Conservation (phyloP, 2,329 filamentous ascomycete species). For the Sclerotinia subarctica region DNA sequence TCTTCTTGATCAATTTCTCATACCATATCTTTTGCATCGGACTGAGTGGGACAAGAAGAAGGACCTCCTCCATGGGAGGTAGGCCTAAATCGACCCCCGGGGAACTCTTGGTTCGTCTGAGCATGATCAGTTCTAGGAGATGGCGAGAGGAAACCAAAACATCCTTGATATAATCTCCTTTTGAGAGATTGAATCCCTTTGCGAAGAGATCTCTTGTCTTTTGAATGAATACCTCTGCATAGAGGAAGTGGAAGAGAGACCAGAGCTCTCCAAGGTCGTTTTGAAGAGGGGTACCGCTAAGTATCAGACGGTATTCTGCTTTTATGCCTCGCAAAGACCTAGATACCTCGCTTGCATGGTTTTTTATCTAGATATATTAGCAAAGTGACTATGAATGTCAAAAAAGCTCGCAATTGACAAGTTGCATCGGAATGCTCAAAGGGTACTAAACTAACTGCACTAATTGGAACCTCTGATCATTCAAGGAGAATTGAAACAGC, state of each 20-base stretch:
- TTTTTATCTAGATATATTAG: constrained; percentile 38
- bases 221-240: constrained; percentile 53
- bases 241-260: constrained; percentile 56
- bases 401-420: background rate
- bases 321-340: constrained; percentile 38
- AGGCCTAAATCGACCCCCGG: constrained; percentile 52
- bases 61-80: constrained; percentile 54
- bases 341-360: constrained; percentile 40
- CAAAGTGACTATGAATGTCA: background rate
- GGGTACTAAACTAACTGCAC: background rate
- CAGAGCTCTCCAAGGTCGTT: constrained; percentile 58
- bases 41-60: constrained; percentile 56
- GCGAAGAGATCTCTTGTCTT: constrained; percentile 51
- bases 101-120: constrained; percentile 55
- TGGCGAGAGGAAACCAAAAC: constrained; percentile 52
- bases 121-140: constrained; percentile 56
- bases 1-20: constrained; percentile 52
- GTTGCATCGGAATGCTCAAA: background rate
- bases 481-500: background rate
- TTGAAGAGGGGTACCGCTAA: constrained; percentile 52
- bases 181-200: constrained; percentile 53
- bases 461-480: background rate
- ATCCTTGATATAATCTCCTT: constrained; percentile 50
- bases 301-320: constrained; percentile 39
- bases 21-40: constrained; percentile 59